A percentile compares a stretch with the other conserved stretches of the same genome.
These are phyloP conservation scores for Pulveroboletus sp. DNA, from an alignment of 768 basidiomycete genomes.

Conservation along the genomic window DNA sequence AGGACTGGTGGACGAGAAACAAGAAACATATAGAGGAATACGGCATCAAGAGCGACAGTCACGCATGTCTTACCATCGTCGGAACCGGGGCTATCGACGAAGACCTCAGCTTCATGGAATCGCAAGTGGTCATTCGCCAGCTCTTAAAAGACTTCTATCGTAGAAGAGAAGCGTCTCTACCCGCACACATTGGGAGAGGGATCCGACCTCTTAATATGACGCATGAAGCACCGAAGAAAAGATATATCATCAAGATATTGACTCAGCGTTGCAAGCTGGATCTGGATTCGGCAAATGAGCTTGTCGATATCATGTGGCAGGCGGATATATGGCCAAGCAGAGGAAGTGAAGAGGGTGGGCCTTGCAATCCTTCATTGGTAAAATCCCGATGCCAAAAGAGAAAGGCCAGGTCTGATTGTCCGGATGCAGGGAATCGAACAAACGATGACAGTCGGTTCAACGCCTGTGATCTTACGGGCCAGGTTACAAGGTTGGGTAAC, in stretches of 20 bases:
- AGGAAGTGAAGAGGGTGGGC: no score
- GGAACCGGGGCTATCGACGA: background rate
- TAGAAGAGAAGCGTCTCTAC: background rate
- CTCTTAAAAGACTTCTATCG: conserved; percentile 1
- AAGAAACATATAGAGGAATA: background rate
- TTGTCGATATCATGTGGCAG: conserved; percentile 1
- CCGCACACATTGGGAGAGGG: background rate
- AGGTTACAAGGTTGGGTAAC: no score
- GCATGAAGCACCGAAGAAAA: background rate
- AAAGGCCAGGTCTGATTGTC: no score
- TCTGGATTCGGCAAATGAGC: background rate
- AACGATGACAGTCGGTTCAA: no score
- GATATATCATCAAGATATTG: background rate
- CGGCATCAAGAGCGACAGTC: conserved; percentile 14
- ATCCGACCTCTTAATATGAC: background rate
- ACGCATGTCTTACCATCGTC: conserved; percentile 22
- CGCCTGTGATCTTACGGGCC: no score
- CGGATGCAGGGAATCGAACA: no score
- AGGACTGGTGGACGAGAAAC: conserved; percentile 24
- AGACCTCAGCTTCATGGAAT: conserved; percentile 10
- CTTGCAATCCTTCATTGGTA: no score
- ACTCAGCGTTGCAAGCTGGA: conserved; percentile 8
- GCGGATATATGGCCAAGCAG: background rate
- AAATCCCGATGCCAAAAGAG: no score
- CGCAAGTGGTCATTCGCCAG: conserved; percentile 7